A percentile compares a stretch with the other conserved stretches of the same genome.
Conservation (phyloP, 352 stramenopile species). For the Pythium scleroteichum region DNA sequence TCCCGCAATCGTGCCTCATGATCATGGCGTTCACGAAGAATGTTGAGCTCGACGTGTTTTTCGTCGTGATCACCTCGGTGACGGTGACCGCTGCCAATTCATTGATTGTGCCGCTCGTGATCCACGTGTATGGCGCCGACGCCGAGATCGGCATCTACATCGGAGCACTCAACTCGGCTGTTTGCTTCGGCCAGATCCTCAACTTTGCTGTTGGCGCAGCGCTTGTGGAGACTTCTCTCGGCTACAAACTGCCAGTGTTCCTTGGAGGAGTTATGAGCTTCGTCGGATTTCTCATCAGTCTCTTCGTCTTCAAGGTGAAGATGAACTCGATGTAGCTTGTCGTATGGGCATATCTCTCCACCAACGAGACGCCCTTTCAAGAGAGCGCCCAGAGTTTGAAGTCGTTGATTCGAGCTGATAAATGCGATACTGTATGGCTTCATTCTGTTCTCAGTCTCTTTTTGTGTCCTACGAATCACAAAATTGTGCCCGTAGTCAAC, state of each 20-base stretch:
- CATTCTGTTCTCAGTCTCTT: too few species aligned
- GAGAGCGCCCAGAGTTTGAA: too few species aligned
- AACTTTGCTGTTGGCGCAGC: slow-evolving; percentile 60
- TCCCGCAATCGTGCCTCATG: slow-evolving; percentile 53
- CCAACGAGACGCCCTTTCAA: too few species aligned
- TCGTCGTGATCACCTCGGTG: slow-evolving; percentile 46
- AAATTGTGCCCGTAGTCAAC: too few species aligned
- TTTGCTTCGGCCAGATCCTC: slow-evolving; percentile 61
- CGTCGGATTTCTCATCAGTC: slow-evolving; percentile 47
- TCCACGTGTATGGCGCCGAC: slow-evolving; percentile 51
- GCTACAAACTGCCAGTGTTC: slow-evolving; percentile 58
- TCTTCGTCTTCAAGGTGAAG: slow-evolving; percentile 60
- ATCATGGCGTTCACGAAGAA: slow-evolving; percentile 43
- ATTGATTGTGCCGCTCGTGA: slow-evolving; percentile 62
- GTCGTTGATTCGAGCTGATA: too few species aligned
- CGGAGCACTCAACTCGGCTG: slow-evolving; percentile 59
- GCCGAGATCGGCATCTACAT: slow-evolving; percentile 31
- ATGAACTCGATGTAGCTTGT: slow-evolving; percentile 82
- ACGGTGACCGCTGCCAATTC: slow-evolving; percentile 55
- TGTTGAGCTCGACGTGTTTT: slow-evolving; percentile 37
- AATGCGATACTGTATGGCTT: too few species aligned
- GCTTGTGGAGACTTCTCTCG: slow-evolving; percentile 59
- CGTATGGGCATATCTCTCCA: too few species aligned
- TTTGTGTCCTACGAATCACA: too few species aligned
- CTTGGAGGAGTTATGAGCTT: slow-evolving; percentile 60